Percentiles rank a stretch among this genome's conserved stretches.
Conservation (phyloP, 1,139 yeast species). For the Trichomonascaceae sp. region DNA sequence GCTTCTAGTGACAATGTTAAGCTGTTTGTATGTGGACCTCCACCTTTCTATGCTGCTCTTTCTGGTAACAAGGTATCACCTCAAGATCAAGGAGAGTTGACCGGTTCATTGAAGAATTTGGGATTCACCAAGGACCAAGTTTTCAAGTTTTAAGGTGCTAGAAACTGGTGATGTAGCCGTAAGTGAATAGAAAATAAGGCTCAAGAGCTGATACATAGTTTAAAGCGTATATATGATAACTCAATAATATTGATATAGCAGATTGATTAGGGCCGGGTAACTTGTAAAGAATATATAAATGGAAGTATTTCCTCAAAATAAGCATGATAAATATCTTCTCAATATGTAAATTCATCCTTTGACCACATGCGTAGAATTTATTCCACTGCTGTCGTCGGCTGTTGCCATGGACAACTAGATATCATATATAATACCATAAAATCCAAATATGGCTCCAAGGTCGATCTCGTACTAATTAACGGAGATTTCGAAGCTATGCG, state of each 20-base stretch:
- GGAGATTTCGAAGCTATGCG: conserved; percentile 85
- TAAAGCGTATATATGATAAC: too few species aligned
- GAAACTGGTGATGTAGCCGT: not conserved
- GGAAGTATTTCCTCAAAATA: too few species aligned
- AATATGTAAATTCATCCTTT: not conserved
- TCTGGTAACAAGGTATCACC: conserved; percentile 86
- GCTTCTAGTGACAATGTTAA: conserved; percentile 56
- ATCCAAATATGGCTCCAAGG: conserved; percentile 29
- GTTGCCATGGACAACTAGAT: conserved; percentile 83
- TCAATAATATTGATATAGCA: too few species aligned
- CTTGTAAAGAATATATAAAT: too few species aligned
- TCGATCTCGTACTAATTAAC: conserved; percentile 69
- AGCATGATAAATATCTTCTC: too few species aligned
- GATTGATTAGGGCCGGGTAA: too few species aligned
- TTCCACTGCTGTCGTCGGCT: conserved; percentile 74
- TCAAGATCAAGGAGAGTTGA: conserved; percentile 88
- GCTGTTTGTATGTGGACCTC: conserved; percentile 89
- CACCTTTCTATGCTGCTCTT: conserved; percentile 72
- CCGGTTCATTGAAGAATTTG: conserved; percentile 80
- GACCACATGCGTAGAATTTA: conserved; percentile 4
- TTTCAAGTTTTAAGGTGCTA: conserved; percentile 60
- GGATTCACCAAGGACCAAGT: conserved; percentile 87
- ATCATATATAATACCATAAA: conserved; percentile 45
- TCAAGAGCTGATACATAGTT: not conserved
- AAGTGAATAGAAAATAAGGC: not conserved